Evolutionary conservation across 352 stramenopile genomes (phyloP), one percentile per base, ranked within the genome.

Genomic region (Halophytophthora polymorphica): DNA sequence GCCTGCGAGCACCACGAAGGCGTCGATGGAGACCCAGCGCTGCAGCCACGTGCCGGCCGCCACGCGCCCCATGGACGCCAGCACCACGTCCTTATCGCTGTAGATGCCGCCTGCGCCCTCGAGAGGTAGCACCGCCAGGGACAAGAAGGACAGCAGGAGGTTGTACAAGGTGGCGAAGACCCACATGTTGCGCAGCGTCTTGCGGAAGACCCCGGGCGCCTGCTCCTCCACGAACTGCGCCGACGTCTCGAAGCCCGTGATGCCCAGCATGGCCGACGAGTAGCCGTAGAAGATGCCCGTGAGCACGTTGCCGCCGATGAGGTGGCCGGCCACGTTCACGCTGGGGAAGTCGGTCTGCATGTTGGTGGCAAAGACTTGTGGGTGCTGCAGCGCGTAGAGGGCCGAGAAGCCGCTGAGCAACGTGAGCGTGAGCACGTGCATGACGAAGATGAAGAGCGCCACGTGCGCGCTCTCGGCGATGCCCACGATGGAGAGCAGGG

Each of bases 141-240:
- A 73, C 36, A 97, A 73, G 21, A 94, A 71, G 6, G 84, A 90
- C 14, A 97, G 62, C 40, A 88, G 53, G 21, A 93, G 68, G 50
- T 97, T 97, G 69, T 94, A 96, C 25, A 96, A 58, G 2, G 83
- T 83, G 8, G 91, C 88, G 37, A 86, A 83, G 3, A 69, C 19
- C 86, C 86, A 96, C 87, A 96, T 95, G 56, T 93, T 93, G 18
- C 73, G 52, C 50, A 88, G 55, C 10, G 77, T 86, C 53, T 84
- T 80, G 36, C 74, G 62, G 53, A 97, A 97, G 7, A 96, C 85
- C 2, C 86, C 84, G 4, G 76, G 69, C 23, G 73, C 69, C 62
- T 96, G 87, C 66, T 96, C 81, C 59, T 97, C 87, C 12, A 97
- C 83, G 70, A 96, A 96, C 57, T 97, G 87, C 5, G 85, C 84